These are phyloP conservation scores for Tricholoma sp. DNA, from an alignment of 768 basidiomycete species.

Conservation along the genomic window DNA sequence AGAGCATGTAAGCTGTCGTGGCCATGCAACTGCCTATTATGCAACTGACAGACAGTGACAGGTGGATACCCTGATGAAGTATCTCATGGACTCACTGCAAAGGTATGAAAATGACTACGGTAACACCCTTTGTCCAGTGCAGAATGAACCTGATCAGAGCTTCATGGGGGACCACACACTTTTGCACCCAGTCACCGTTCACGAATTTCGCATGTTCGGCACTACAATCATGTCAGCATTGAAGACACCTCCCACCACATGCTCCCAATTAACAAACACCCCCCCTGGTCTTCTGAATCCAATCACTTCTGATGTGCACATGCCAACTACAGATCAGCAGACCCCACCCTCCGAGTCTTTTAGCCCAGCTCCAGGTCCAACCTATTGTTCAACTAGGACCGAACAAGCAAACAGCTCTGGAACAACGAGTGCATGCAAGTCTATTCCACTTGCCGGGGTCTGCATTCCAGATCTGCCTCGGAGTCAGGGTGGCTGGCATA, in stretches of 20 bases:
- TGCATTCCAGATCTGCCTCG: no score
- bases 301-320: no score
- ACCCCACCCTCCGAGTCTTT: no score
- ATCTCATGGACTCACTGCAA: constrained; percentile 24
- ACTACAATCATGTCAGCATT: neutral
- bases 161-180: neutral
- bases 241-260: neutral
- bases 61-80: constrained; percentile 19
- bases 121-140: neutral
- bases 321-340: no score
- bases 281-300: no score
- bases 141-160: neutral
- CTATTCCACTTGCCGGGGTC: no score
- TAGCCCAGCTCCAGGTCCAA: no score
- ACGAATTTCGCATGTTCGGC: neutral
- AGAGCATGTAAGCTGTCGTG: constrained; percentile 16
- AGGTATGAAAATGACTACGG: constrained; percentile 19
- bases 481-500: no score
- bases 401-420: neutral
- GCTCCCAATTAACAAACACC: no score
- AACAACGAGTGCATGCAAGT: no score
- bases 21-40: no score
- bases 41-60: neutral
- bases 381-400: no score
- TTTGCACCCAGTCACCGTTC: neutral